Evolutionary conservation across 139 green algal species (phyloP), one percentile per base, ranked within the genome.

Genomic region (Chlorella sp.): DNA sequence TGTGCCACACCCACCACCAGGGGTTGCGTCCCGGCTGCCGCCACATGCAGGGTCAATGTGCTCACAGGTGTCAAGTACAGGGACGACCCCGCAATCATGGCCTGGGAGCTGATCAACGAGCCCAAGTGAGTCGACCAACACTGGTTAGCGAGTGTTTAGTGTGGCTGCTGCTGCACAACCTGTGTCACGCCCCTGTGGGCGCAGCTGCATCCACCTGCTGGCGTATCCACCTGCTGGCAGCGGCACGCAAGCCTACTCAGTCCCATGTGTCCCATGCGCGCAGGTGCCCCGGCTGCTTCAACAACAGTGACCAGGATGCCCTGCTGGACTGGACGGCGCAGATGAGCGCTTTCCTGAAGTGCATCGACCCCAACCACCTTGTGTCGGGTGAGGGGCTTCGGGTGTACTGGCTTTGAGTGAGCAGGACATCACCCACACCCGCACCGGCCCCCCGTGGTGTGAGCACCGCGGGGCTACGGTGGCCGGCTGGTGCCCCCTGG

Each of bases 281-380:
- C 41, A 77, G 41, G 41, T 77, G 72, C 72, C 72, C 43, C 26
- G 72, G 41, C 7, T 77, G 72, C 72, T 56, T 38, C 41, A 24
- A 36, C 72, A 51, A 34, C 72, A 54, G 28, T 1, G 28, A 36
- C 43, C 36, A 77, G 6, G 72, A 54, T 9, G 72, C 22, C 17
- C 41, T 56, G 17, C 30, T 58, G 26, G 8, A 36, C 41, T 77
- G 72, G 72, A 5, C 51, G 41, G 72, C 41, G 13, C 41, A 77
- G 72, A 58, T 77, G 72, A 58, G 26, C 72, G 40, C 40, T 2
- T 77, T 77, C 72, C 28, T 77, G 41, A 77, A 77, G 22, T 77
- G 72, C 28, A 34, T 77, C 22, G 72, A 77, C 7, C 72, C 40
- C 2, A 36, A 58, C 41, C 72, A 77, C 72, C 3, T 77, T 19